Conservation (phyloP, 768 basidiomycete species). For the Psilocybe cyanescens region DNA sequence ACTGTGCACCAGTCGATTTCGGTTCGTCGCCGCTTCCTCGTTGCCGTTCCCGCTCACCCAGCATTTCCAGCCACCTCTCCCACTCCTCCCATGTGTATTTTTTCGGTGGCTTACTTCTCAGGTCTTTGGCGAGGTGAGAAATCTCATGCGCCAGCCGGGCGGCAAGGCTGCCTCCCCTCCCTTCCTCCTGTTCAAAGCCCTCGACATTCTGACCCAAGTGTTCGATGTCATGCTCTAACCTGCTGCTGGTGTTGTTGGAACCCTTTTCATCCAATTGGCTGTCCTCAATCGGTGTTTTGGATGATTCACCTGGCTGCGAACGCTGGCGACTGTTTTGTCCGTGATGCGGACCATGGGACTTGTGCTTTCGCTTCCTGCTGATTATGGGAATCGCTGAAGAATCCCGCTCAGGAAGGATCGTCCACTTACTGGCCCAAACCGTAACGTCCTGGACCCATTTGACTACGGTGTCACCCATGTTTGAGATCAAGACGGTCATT, state of each 20-base stretch:
- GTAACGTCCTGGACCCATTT: constrained; percentile 35
- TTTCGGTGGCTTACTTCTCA: constrained; percentile 25
- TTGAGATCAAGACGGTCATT: constrained; percentile 47
- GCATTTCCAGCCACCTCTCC: constrained; percentile 34
- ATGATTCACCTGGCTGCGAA: background rate
- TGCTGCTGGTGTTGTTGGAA: background rate
- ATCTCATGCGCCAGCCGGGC: constrained; percentile 35
- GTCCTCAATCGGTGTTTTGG: background rate
- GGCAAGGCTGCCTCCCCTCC: constrained; percentile 28
- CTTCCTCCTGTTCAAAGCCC: constrained; percentile 28
- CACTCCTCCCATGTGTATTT: constrained; percentile 43
- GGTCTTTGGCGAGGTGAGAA: constrained; percentile 31
- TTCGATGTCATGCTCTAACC: constrained; percentile 28
- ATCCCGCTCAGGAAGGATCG: constrained; percentile 29
- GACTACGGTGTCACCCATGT: constrained; percentile 53
- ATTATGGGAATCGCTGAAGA: background rate
- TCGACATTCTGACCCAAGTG: constrained; percentile 39
- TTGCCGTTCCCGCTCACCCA: constrained; percentile 22
- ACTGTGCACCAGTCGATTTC: background rate
- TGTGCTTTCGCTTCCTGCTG: background rate
- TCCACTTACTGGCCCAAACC: constrained; percentile 30
- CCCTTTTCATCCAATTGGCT: background rate
- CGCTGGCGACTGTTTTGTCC: background rate
- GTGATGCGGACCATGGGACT: background rate
- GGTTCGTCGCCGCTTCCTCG: background rate